phyloP scores from a whole-genome alignment of 169 alveolate genomes.

The Eimeria maxima region DNA sequence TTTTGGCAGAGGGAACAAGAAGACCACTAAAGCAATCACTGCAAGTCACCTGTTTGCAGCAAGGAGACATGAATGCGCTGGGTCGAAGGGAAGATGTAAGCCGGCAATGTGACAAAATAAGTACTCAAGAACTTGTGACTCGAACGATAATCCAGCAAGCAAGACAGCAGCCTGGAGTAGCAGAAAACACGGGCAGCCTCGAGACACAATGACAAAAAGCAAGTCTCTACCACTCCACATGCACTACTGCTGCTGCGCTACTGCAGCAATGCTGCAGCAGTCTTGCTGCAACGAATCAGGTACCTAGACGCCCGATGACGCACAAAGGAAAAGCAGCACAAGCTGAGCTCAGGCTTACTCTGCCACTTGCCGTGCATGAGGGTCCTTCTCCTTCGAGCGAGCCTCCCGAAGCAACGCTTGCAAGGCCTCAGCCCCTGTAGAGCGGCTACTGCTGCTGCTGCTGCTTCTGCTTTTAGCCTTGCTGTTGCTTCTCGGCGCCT shows the following conservation, averaged over 20 bases:
- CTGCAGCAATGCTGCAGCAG: too few species aligned
- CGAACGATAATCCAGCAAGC: background rate
- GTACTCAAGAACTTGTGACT: constrained; percentile 51
- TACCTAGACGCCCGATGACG: too few species aligned
- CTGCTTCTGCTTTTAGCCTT: background rate
- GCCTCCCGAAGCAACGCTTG: constrained; percentile 60
- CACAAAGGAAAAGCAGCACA: background rate
- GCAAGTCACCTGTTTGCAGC: constrained; percentile 44
- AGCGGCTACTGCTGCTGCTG: constrained; percentile 37
- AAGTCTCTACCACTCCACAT: too few species aligned
- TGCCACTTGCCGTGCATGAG: constrained; percentile 26
- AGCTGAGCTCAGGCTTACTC: background rate
- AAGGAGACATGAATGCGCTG: constrained; percentile 57
- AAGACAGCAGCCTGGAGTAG: constrained; percentile 11
- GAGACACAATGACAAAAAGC: too few species aligned
- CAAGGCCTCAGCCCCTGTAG: constrained; percentile 51
- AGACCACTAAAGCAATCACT: background rate
- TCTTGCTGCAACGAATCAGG: too few species aligned
- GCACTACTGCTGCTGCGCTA: too few species aligned
- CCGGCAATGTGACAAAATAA: constrained; percentile 18
- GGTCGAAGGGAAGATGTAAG: constrained; percentile 51
- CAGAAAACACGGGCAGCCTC: too few species aligned
- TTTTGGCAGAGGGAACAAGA: background rate
- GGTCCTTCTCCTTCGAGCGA: background rate
- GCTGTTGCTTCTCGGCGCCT: constrained; percentile 17